Base-by-base conservation (phyloP, 495 filamentous ascomycete species). In the Penicillium paxilli region DNA sequence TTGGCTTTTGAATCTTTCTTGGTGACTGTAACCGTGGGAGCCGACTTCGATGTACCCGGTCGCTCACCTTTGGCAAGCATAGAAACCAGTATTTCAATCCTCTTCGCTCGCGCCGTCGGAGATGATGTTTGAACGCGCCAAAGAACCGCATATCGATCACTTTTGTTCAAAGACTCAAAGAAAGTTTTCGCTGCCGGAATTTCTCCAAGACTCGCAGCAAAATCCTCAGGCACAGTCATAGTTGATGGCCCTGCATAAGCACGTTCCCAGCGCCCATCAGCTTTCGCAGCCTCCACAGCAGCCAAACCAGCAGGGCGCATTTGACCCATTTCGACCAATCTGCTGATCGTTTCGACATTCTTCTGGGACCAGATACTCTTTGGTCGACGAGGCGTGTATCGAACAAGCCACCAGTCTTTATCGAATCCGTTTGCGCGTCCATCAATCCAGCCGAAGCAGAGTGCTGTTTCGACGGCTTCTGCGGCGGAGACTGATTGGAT, bases 371-470 rank as follows among this genome's bases (percentile, higher is more conserved):
- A 84, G 26, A 78, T 61, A 57, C 78, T 82, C 47, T 74, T 76
- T 41, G 71, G 52, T 14, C 79, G 73, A 2, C 82, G 80, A 3
- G 81, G 80, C 2, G 81, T 83, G 67, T 82, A 83, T 2, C 75
- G 70, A 50, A 78, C 77, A 9, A 80, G 47, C 67, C 75, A 78
- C 62, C 64, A 72, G 16, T 66, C 44, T 5, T 66, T 59, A 52
- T 80, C 68, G 50, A 71, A 64, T 20, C 59, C 52, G 20, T 76
- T 74, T 0, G 66, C 71, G 44, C 81, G 80, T 4, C 81, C 81
- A 60, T 85, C 81, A 47, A 85, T 85, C 82, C 82, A 85, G 6
- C 82, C 81, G 54, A 78, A 79, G 57, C 82, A 85, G 3, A 85
- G 65, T 6, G 80, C 80, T 22, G 68, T 61, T 67, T 84, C 77